Base-by-base conservation (phyloP, 2,329 filamentous ascomycete species). In the Cladorrhinum sp. region DNA sequence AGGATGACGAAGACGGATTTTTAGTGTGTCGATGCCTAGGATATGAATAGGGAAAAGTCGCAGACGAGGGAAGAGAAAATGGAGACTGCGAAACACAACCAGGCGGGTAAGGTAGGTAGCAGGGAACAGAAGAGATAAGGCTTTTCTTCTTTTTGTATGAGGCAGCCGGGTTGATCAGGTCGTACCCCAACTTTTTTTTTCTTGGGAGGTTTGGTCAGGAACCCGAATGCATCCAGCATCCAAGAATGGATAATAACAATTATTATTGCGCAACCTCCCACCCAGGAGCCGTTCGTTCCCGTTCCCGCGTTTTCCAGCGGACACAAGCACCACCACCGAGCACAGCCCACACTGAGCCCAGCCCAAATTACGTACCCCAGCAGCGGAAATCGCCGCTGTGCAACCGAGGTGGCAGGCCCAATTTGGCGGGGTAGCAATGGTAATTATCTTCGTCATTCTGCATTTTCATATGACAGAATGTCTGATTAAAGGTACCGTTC, bases 351-450 rank as follows among this genome's bases (percentile, higher is more conserved):
- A 55, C 32, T 36, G 32, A 36, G 12, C 32, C 32, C 32, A 36
- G 16, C 41, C 50, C 49, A 62, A 63, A 65, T 66, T 66, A 65
- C 63, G 61, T 63, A 63, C 41, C 55, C 53, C 53, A 48, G 38
- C 27, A 56, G 55, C 55, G 58, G 59, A 56, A 58, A 45, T 57
- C 60, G 55, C 55, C 62, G 59, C 55, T 25, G 41, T 10, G 24
- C 54, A 51, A 25, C 57, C 59, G 54, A 62, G 57, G 57, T 55
- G 57, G 48, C 57, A 29, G 59, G 52, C 25, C 52, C 32, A 55
- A 56, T 25, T 56, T 55, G 55, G 45, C 41, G 55, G 55, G 55
- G 53, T 27, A 55, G 29, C 32, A 41, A 24, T 25, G 25, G 24
- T 45, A 29, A 45, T 41, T 38, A 16, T 41, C 52, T 18, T 45